Base-by-base conservation (phyloP, 257 asterid species). In the Penstemon eatonii region DNA sequence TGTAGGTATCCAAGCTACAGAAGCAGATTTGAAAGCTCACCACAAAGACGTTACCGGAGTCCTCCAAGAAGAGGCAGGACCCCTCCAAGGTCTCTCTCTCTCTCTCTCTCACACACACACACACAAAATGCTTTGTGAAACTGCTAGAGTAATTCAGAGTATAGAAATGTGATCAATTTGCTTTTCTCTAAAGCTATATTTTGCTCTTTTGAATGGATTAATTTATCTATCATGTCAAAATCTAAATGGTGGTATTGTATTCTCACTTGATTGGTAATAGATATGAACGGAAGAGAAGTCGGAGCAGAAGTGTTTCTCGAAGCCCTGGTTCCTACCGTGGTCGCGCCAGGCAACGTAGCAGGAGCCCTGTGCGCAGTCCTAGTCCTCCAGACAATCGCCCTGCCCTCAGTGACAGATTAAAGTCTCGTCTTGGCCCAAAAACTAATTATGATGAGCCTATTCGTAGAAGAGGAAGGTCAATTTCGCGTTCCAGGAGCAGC, bases 31-130 rank as follows among this genome's bases (percentile, higher is more conserved):
- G 89, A 87, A 9, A 86, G 85, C 57, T 83, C 99, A 47, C 94
- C 96, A 50, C 89, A 62, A 67, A 72, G 89, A 52, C 88, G 72
- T 49, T 79, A 84, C 83, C 73, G 92, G 59, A 83, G 82, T 61
- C 81, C 98, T 52, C 95, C 90, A 18, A 81, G 95, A 79, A 82
- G 93, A 73, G 96, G 85, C 82, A 84, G 96, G 81, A 91, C 86
- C 76, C 96, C 99, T 10, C 91, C 92, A 56, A 94, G 99, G 99
- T 94, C 58, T 66, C 46, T 56, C 46, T 60, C 70, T 38, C 54
- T 9, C 78, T 46, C 25, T 13, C 45, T 57, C 55, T 37, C 63
- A 15, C 18, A n/a, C 5, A n/a, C 50, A 7, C 33, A n/a, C 51
- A 61, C 33, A 1, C 62, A 11, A 39, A 7, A 4, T 65, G 49